Base-by-base conservation (phyloP, 192 early-diverging fungal species). In the Backusella morwellensis region DNA sequence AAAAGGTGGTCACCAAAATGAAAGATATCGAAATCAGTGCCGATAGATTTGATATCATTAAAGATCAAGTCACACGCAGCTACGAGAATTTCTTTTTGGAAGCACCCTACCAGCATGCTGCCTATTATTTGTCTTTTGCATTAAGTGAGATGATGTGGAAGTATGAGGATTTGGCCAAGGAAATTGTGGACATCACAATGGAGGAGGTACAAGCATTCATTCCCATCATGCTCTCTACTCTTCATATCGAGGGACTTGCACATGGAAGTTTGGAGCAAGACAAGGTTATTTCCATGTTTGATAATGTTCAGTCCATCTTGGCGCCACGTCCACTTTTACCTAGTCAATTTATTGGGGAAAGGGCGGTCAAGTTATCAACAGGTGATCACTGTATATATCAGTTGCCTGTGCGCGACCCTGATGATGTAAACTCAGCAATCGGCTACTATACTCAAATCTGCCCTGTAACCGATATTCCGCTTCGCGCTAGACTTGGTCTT, bases 351-450 rank as follows among this genome's bases (percentile, higher is more conserved):
- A 52, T 78, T 70, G 75, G 75, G 17, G 42, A 69, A 50, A 82
- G 84, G 73, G 82, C 56, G 26, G 72, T 80, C 70, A 9, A 83
- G 12, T 75, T 82, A 70, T 89, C 78, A 38, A 74, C 23, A 21
- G 89, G 80, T 32, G 35, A 73, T 12, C 66, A 41, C 2, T 77
- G 29, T 71, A 78, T 84, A 1, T 80, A 85, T 70, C 80, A 82
- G 35, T 75, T 83, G 19, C 68, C 79, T 19, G 84, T 89, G 3
- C 86, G 86, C 5, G 92, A 97, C 76, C 66, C 88, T 17, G 87
- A 86, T 50, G 93, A 98, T 78, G 71, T 94, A 38, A 97, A 98
- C 79, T 96, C 93, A 67, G 91, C 92, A 6, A 91, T 96, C 50
- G 92, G 95, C 67, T 88, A 93, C 83, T 92, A 90, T 76, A 42